Conservation (phyloP, 1,139 yeast species). For the Kodamaea arcana region DNA sequence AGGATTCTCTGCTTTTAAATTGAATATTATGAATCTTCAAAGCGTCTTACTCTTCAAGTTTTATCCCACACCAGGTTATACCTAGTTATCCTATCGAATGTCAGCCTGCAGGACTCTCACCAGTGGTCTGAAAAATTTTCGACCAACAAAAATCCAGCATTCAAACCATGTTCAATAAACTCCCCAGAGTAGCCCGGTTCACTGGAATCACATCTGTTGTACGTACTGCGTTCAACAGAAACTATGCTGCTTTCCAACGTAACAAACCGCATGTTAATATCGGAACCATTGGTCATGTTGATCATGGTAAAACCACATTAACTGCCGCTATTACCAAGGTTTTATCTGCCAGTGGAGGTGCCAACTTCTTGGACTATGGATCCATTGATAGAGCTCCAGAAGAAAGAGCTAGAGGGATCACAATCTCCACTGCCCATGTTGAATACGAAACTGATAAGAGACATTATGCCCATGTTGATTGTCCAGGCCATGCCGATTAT, state of each 20-base stretch:
- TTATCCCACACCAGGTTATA: too few relatives aligned
- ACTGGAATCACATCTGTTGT: constrained; percentile 14
- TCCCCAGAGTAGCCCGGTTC: constrained; percentile 18
- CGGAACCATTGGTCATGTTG: constrained; percentile 93
- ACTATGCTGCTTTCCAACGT: constrained; percentile 74
- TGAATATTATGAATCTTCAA: too few relatives aligned
- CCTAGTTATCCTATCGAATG: too few relatives aligned
- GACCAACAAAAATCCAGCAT: not conserved
- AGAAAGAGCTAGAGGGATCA: constrained; percentile 99
- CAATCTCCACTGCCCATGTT: constrained; percentile 96
- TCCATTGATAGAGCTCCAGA: constrained; percentile 98
- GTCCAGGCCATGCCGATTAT: constrained; percentile 98
- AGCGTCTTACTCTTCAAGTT: too few relatives aligned
- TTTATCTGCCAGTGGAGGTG: constrained; percentile 84
- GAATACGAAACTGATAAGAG: constrained; percentile 55
- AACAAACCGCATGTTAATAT: constrained; percentile 93
- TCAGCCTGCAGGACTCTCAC: too few relatives aligned
- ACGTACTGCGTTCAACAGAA: constrained; percentile 38
- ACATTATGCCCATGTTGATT: constrained; percentile 32
- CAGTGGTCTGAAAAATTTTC: constrained; percentile 3
- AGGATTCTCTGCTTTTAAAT: too few relatives aligned
- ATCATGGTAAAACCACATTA: constrained; percentile 97
- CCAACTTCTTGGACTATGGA: constrained; percentile 86
- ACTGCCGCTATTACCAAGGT: constrained; percentile 99
- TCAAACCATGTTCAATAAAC: constrained; percentile 17